These are phyloP conservation scores for Pseudonitzschia pungens DNA, from an alignment of 108 stramenopile genomes.

Conservation along the genomic window DNA sequence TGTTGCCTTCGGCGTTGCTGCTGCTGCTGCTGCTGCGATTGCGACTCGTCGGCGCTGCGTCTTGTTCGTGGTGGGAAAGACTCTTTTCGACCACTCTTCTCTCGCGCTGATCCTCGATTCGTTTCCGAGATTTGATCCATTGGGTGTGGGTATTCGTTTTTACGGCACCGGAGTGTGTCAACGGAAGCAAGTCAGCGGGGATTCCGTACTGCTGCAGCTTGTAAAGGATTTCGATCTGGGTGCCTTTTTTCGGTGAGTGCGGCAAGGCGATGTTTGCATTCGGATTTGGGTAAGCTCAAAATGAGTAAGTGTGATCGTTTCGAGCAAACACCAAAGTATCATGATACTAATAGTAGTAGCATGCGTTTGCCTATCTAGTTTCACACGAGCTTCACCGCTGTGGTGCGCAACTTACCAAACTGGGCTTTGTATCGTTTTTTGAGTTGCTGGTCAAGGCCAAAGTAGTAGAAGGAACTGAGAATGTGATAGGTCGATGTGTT, in stretches of 20 bases:
- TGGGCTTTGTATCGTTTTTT: conserved; percentile 1
- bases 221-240: conserved; percentile 2
- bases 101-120: neutral
- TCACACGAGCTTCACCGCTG: no score
- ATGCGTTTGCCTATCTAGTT: neutral
- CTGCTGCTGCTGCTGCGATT: no score
- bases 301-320: neutral
- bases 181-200: conserved; percentile 20
- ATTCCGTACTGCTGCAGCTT: conserved; percentile 19
- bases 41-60: no score
- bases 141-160: conserved; percentile 17
- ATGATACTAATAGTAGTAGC: neutral
- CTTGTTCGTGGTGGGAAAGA: neutral
- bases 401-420: neutral
- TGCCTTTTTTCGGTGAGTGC: neutral
- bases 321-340: neutral
- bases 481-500: neutral
- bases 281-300: neutral
- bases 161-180: conserved; percentile 14
- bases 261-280: neutral
- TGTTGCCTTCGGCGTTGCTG: neutral
- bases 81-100: neutral
- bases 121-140: conserved; percentile 17
- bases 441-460: neutral
- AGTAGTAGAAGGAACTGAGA: neutral